Evolutionary conservation across 805 yeast species (phyloP), one percentile per base, ranked within the genome.

Genomic region (Barnettozyma siamensis): DNA sequence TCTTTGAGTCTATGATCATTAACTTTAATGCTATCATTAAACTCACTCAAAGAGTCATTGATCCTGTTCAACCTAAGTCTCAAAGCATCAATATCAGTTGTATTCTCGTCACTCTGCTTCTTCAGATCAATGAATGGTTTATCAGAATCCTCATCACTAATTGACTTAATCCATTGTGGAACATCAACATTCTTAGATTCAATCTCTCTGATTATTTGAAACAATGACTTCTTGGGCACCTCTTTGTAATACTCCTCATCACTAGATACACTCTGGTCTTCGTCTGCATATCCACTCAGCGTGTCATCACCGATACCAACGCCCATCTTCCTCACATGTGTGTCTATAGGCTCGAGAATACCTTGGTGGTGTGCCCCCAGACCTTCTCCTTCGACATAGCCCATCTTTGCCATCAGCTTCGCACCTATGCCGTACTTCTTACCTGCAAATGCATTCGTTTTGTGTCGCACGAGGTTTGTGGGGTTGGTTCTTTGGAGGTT

Each of bases 361-460:
- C 99, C 99, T 38, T 72, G 72, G 2, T 79, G 76, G 19, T 69
- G 59, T 5, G 66, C 65, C 2, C 99, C 99, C n/a, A 91, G 70
- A 1, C 97, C 98, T 53, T 74, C 68, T 0, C 99, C 98, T 31
- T 74, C 75, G 7, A 72, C 71, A 61, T 86, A 89, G 0, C 99
- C 99, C 98, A 91, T 89, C 47, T 78, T 74, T 45, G 77, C 69
- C 64, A 91, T 60, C 38, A 91, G 64, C 37, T 72, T 63, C 3
- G 95, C 95, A 29, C 98, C 98, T 30, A 88, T 76, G 7, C 98
- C 98, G 56, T 89, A 88, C 37, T 53, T 60, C 42, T 47, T 51
- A 1, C 55, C 57, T 16, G 42, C 49, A 32, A 46, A 49, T 15
- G 43, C 43, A 33, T 52, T 48, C 12, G 18, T 37, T 26, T 31